Percentiles rank a stretch among this genome's conserved stretches.
Evolutionary conservation across 345 rosid species (phyloP).

Genomic region (Aethionema arabicum): DNA sequence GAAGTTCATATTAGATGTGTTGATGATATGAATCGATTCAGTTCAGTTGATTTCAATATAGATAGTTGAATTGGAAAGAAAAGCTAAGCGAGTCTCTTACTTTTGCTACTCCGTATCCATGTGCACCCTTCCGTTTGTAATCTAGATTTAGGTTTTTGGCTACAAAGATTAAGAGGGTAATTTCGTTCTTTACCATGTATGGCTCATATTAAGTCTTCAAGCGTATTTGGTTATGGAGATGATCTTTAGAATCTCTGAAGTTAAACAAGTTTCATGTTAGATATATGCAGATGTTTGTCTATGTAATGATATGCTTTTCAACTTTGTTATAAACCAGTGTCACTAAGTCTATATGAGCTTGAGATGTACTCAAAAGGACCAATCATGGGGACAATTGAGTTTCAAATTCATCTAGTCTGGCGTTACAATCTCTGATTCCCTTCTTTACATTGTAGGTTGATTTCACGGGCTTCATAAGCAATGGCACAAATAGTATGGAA

Average conservation of each 20-base stretch:
- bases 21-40: not conserved
- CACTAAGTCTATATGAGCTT: constrained; percentile 5
- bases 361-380: not conserved
- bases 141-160: not conserved
- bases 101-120: not conserved
- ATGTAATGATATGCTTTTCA: not conserved
- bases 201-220: constrained; percentile 1
- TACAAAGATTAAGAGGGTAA: not conserved
- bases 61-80: not conserved
- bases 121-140: not conserved
- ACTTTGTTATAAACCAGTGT: constrained; percentile 6
- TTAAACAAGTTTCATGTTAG: constrained; percentile 2
- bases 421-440: constrained; percentile 12
- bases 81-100: not conserved
- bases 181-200: constrained; percentile 7
- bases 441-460: constrained; percentile 45
- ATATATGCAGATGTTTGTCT: not conserved
- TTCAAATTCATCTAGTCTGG: constrained; percentile 2
- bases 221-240: not conserved
- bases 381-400: not conserved
- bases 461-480: constrained; percentile 43
- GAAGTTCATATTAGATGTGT: not conserved
- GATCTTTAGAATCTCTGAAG: not conserved
- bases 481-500: constrained; percentile 38
- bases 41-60: not conserved